phyloP scores from a whole-genome alignment of 2,329 filamentous ascomycete species.

The Fusarium pseudoanthophilum region DNA sequence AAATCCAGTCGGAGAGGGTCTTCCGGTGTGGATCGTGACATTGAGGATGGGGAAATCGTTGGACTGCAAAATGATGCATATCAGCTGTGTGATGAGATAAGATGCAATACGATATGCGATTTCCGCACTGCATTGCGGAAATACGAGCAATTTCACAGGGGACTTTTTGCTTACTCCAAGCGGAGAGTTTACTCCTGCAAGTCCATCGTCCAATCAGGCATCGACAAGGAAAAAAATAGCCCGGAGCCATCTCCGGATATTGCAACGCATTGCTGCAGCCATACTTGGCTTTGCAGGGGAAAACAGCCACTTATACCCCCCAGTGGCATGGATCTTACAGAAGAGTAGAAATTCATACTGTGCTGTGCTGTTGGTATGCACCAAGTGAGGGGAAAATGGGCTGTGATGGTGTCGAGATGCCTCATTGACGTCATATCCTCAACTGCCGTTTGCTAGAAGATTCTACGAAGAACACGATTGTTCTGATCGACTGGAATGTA shows the following conservation, averaged over 20 bases:
- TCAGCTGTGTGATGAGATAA: neutral
- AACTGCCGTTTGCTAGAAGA: conserved; percentile 9
- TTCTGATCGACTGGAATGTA: neutral
- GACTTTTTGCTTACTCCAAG: neutral
- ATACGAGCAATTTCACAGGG: conserved; percentile 5
- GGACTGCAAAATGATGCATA: conserved; percentile 3
- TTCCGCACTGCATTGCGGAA: neutral
- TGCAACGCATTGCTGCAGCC: neutral
- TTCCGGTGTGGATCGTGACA: conserved; percentile 27
- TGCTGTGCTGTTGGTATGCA: neutral
- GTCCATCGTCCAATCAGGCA: neutral
- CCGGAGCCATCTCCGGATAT: neutral
- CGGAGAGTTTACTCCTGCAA: conserved; percentile 42
- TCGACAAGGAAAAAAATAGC: neutral
- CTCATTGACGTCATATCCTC: conserved; percentile 42
- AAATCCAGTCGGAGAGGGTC: conserved; percentile 35
- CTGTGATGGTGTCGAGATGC: conserved; percentile 26
- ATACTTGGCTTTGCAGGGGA: neutral
- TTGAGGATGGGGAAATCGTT: neutral
- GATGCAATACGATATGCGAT: neutral
- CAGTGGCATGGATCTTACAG: conserved; percentile 17
- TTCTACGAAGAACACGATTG: conserved; percentile 4
- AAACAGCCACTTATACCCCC: conserved; percentile 5
- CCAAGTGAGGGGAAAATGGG: conserved; percentile 14
- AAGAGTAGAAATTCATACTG: neutral